phyloP scores from a whole-genome alignment of 768 basidiomycete species.

The Heimioporus sp. region DNA sequence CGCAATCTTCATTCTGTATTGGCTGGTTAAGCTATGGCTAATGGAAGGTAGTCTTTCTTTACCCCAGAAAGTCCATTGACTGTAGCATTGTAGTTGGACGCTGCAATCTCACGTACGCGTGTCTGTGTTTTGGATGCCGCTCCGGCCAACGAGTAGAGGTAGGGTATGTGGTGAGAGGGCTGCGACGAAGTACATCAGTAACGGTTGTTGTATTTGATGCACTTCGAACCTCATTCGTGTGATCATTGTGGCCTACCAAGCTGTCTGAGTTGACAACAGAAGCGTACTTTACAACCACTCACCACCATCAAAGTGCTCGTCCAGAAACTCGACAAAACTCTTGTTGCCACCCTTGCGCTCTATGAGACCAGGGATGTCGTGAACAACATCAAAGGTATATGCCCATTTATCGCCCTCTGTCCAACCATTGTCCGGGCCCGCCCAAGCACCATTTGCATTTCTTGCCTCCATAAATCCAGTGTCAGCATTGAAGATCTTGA shows the following conservation, averaged over 20 bases:
- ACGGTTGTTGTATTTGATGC: not conserved
- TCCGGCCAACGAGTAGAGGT: slow-evolving; percentile 72
- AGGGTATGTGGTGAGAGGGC: slow-evolving; percentile 87
- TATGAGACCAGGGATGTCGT: slow-evolving; percentile 64
- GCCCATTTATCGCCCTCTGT: slow-evolving; percentile 82
- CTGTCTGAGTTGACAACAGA: not conserved
- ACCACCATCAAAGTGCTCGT: slow-evolving; percentile 53
- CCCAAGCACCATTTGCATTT: slow-evolving; percentile 66
- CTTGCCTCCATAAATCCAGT: slow-evolving; percentile 86
- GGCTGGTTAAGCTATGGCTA: not conserved
- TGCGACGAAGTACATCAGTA: slow-evolving; percentile 26
- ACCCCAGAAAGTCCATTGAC: slow-evolving; percentile 73
- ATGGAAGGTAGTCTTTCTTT: slow-evolving; percentile 13
- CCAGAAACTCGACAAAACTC: slow-evolving; percentile 64
- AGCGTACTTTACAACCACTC: slow-evolving; percentile 9
- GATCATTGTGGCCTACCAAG: slow-evolving; percentile 67
- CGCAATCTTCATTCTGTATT: slow-evolving; percentile 80
- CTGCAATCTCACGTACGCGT: slow-evolving; percentile 66
- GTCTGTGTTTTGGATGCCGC: slow-evolving; percentile 70
- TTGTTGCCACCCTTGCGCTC: slow-evolving; percentile 61
- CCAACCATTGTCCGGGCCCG: slow-evolving; percentile 71
- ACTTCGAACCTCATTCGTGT: slow-evolving; percentile 63
- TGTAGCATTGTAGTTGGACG: slow-evolving; percentile 62
- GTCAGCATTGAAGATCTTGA: slow-evolving; percentile 58
- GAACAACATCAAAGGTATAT: slow-evolving; percentile 77